Base-by-base conservation (phyloP, 208 protist species). In the Leishmania tropica region DNA sequence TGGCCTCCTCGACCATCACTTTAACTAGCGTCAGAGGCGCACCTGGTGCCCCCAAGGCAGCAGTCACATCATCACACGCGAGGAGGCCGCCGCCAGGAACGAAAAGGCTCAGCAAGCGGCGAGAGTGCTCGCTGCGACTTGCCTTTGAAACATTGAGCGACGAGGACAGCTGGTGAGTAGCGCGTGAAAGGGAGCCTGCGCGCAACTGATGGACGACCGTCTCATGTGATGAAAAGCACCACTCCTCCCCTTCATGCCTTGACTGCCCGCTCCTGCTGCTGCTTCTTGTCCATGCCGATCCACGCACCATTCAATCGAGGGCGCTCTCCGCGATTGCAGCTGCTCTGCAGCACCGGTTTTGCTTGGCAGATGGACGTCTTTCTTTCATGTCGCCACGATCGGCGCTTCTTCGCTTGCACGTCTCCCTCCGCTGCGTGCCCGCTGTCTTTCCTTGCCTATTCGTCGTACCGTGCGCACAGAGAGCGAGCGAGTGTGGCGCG, bases 121-220 rank as follows among this genome's bases (percentile, higher is more conserved):
- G 76, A 19, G 70, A 85, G 58, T 92, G 88, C 56, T 83, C 81
- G n/a, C 40, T 85, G 77, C 84, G 76, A 51, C 84, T 94, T 1
- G 78, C 78, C 56, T 92, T 92, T 75, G 88, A 92, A 76, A 73
- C 42, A 13, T 45, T 83, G 45, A 78, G 76, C 42, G 79, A 83
- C 76, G 68, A 81, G 10, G 83, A 78, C 1, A 56, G 45, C 48
- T 70, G 70, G 45, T 80, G 72, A 76, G 31, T 51, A 24, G n/a
- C 40, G 79, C 53, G 54, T 11, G 40, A 31, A 7, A n/a, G 31
- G 31, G 56, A 51, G 40, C 28, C 13, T 53, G n/a, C 35, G 42
- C 3, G 7, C 21, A 13, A 31, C 3, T 40, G 28, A 37, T 53
- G 40, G 70, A 28, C 47, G 11, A 35, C 13, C 40, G 3, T 31